phyloP scores from a whole-genome alignment of 139 green algal species.

The Micractinium sp. region DNA sequence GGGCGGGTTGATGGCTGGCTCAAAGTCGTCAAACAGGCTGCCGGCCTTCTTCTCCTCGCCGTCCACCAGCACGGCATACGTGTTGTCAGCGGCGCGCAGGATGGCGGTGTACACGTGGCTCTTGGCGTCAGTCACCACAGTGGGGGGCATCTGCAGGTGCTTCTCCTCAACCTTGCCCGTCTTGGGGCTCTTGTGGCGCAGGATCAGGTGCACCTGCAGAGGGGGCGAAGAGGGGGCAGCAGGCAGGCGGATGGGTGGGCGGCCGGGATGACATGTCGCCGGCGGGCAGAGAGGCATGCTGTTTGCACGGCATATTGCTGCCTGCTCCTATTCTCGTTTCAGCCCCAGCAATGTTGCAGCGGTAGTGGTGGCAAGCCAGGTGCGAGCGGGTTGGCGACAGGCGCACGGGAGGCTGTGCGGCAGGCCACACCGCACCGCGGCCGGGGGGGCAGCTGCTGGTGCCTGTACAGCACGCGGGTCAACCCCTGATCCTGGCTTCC shows the following conservation, averaged over 20 bases:
- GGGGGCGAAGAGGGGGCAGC: background rate
- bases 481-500: background rate
- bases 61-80: conserved; percentile 84
- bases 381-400: background rate
- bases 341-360: too few species aligned
- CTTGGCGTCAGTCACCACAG: conserved; percentile 62
- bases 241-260: background rate
- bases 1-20: conserved; percentile 79
- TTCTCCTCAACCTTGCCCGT: conserved; percentile 93
- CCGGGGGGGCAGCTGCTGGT: background rate
- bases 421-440: too few species aligned
- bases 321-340: too few species aligned
- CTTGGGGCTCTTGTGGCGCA: conserved; percentile 83
- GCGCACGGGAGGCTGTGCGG: background rate
- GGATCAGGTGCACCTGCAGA: conserved; percentile 90
- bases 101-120: conserved; percentile 84
- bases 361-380: too few species aligned
- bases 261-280: background rate
- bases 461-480: background rate
- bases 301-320: background rate
- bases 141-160: conserved; percentile 82
- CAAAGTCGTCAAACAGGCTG: conserved; percentile 78
- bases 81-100: conserved; percentile 76
- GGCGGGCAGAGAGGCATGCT: background rate
- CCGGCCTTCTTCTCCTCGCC: conserved; percentile 68